Conservation (phyloP, 2,329 filamentous ascomycete species). For the Colletotrichum sublineola region DNA sequence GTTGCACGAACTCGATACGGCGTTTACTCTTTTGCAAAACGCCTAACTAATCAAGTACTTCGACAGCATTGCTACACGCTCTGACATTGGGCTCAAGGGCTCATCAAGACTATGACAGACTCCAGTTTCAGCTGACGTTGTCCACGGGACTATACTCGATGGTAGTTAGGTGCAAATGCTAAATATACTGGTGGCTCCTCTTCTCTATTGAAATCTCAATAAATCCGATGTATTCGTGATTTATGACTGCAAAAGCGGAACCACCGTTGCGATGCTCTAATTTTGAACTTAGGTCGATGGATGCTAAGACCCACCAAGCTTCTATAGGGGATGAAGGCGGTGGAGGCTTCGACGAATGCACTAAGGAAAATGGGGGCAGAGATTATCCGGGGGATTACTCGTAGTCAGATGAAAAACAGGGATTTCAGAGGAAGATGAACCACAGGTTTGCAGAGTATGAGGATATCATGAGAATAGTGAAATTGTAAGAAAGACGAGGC, state of each 20-base stretch:
- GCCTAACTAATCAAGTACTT: background rate
- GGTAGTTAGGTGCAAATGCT: background rate
- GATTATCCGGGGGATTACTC: background rate
- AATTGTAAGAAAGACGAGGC: background rate
- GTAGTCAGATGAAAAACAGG: background rate
- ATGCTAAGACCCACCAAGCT: background rate
- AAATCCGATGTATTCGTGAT: background rate
- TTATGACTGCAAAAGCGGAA: background rate
- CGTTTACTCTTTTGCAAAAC: slow-evolving; percentile 4
- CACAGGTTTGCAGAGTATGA: background rate
- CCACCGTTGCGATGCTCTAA: background rate
- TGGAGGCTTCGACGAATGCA: background rate
- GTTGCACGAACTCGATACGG: background rate
- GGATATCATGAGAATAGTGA: background rate
- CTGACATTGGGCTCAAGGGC: background rate
- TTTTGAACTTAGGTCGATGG: background rate
- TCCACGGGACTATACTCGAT: background rate
- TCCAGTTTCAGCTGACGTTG: background rate
- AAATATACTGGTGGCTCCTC: background rate
- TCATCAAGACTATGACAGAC: background rate
- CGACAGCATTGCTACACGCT: background rate
- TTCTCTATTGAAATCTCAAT: background rate
- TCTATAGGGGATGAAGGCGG: background rate
- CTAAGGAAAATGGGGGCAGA: background rate
- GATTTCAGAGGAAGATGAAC: background rate